phyloP scores from a whole-genome alignment of 108 stramenopile species.

The Mayamaea pseudoterrestris region DNA sequence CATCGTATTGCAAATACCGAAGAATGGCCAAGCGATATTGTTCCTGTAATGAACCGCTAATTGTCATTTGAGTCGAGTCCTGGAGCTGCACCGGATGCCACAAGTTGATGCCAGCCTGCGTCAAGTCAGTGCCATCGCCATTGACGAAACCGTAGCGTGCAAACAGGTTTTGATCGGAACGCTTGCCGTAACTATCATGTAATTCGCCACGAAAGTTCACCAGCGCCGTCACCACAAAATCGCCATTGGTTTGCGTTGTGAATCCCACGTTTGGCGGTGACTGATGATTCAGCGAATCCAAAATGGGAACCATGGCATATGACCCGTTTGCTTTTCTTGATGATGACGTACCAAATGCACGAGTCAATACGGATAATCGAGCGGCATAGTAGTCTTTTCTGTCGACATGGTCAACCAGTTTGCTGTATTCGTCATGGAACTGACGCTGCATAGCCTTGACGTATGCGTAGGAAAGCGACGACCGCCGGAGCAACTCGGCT shows the following conservation, averaged over 20 bases:
- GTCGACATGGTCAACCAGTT: slow-evolving; percentile 25
- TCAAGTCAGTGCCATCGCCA: slow-evolving; percentile 60
- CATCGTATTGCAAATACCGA: slow-evolving; percentile 62
- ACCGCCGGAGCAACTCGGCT: slow-evolving; percentile 21
- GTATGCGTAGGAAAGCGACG: slow-evolving; percentile 26
- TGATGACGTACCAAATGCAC: slow-evolving; percentile 54
- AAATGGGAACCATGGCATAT: slow-evolving; percentile 60
- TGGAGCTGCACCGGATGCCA: slow-evolving; percentile 49
- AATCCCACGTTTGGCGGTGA: slow-evolving; percentile 52
- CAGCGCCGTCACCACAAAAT: slow-evolving; percentile 41
- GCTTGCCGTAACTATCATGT: slow-evolving; percentile 57
- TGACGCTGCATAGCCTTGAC: slow-evolving; percentile 24
- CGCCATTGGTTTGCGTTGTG: slow-evolving; percentile 27
- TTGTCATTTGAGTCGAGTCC: slow-evolving; percentile 29
- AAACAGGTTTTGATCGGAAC: slow-evolving; percentile 59
- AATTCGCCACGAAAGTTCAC: slow-evolving; percentile 21
- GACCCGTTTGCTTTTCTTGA: slow-evolving; percentile 26
- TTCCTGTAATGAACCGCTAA: slow-evolving; percentile 1
- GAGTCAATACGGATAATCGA: slow-evolving; percentile 60
- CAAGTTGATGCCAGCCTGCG: slow-evolving; percentile 41
- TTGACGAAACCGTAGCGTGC: slow-evolving; percentile 75
- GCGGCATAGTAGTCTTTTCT: slow-evolving; percentile 39
- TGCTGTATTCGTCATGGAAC: slow-evolving; percentile 31
- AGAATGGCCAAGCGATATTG: slow-evolving; percentile 28
- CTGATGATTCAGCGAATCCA: slow-evolving; percentile 75